These are phyloP conservation scores for Fusarium protoensiforme DNA, from an alignment of 2,329 filamentous ascomycete species.

Conservation along the genomic window DNA sequence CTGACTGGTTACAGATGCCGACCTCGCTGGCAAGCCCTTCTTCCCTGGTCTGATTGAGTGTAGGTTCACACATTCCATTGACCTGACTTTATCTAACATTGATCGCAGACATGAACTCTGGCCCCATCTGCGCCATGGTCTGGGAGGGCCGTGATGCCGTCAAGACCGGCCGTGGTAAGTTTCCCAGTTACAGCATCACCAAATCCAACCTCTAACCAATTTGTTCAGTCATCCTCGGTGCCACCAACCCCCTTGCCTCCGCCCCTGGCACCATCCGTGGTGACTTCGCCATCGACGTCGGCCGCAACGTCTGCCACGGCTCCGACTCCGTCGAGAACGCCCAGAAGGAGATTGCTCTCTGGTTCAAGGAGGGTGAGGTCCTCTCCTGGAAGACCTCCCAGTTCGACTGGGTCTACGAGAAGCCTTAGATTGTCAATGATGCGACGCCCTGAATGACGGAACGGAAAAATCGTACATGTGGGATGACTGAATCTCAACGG, in stretches of 20 bases:
- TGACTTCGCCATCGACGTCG: constrained; percentile 82
- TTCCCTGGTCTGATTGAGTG: constrained; percentile 94
- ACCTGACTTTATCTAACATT: constrained; percentile 14
- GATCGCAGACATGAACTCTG: constrained; percentile 87
- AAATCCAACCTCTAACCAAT: constrained; percentile 26
- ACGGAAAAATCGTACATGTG: constrained; percentile 37
- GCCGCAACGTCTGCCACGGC: constrained; percentile 99
- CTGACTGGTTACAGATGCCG: constrained; percentile 69
- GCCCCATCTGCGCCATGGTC: constrained; percentile 98
- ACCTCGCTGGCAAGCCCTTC: constrained; percentile 95
- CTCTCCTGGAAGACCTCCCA: constrained; percentile 85
- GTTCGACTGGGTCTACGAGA: constrained; percentile 98
- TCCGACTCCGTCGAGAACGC: constrained; percentile 98
- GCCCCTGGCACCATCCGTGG: constrained; percentile 98
- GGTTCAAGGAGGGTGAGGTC: constrained; percentile 93
- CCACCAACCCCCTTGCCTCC: constrained; percentile 97
- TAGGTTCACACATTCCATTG: constrained; percentile 58
- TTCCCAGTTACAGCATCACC: neutral
- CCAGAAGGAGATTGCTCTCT: constrained; percentile 99
- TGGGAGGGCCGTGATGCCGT: constrained; percentile 99
- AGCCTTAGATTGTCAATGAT: constrained; percentile 61
- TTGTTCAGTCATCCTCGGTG: constrained; percentile 83
- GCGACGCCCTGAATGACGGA: constrained; percentile 36
- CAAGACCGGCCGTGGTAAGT: constrained; percentile 94
- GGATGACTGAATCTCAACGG: constrained; percentile 37